A percentile compares a stretch with the other conserved stretches of the same genome.
Evolutionary conservation across 2,329 filamentous ascomycete species (phyloP).

Genomic region (Trichoderma arundinaceum): DNA sequence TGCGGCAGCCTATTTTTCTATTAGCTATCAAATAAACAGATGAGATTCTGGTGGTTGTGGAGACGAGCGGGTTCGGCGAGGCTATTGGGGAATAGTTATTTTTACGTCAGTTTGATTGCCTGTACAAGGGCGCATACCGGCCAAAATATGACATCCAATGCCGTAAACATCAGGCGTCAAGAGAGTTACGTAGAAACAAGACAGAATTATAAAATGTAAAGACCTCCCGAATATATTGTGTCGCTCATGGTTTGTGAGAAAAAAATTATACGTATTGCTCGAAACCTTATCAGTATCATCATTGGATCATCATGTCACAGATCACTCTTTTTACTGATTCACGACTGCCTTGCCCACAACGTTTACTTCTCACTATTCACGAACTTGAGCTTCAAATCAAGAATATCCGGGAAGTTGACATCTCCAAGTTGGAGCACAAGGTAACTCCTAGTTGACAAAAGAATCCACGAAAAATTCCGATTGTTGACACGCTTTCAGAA

Average conservation of each 20-base stretch:
- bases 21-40: no score
- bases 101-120: no score
- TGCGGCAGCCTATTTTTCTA: not conserved
- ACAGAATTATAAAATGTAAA: no score
- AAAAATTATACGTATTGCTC: not conserved
- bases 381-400: constrained; percentile 16
- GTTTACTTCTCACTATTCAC: not conserved
- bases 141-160: no score
- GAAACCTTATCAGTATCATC: no score
- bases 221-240: no score
- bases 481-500: not conserved
- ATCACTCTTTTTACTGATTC: constrained; percentile 19
- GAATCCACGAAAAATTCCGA: fast-evolving
- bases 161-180: not conserved
- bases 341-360: constrained; percentile 16
- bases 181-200: not conserved
- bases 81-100: constrained; percentile 10
- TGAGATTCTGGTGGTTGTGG: not conserved
- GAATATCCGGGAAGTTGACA: constrained; percentile 16
- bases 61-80: not conserved
- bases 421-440: constrained; percentile 11
- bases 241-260: no score
- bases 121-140: no score
- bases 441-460: not conserved
- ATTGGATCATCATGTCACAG: not conserved